These are phyloP conservation scores for Haplosporangium sp. DNA, from an alignment of 371 early-diverging fungal species.

Conservation along the genomic window DNA sequence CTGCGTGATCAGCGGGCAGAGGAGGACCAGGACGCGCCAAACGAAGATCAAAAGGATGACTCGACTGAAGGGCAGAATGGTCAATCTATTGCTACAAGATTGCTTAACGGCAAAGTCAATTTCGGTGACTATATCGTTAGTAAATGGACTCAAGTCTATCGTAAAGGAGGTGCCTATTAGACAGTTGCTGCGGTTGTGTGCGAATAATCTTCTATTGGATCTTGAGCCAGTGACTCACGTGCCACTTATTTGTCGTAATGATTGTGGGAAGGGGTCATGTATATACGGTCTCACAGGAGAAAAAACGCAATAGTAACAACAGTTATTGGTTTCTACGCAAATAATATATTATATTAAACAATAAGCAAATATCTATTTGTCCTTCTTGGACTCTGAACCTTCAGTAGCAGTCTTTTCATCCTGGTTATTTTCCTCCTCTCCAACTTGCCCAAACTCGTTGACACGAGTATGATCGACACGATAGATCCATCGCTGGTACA, in stretches of 20 bases:
- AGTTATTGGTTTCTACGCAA: no score
- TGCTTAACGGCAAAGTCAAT: constrained; percentile 51
- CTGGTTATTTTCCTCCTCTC: constrained; percentile 52
- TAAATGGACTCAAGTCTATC: constrained; percentile 55
- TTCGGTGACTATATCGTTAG: constrained; percentile 56
- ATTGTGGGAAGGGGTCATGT: no score
- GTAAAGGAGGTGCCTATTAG: constrained; percentile 46
- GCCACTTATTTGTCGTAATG: no score
- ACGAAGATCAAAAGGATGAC: neutral
- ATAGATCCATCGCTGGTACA: constrained; percentile 91
- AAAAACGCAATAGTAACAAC: no score
- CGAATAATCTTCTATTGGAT: no score
- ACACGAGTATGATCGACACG: constrained; percentile 87
- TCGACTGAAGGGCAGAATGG: constrained; percentile 12
- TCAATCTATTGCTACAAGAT: constrained; percentile 25
- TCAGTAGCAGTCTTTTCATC: constrained; percentile 35
- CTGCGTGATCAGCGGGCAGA: constrained; percentile 42
- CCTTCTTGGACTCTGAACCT: constrained; percentile 55
- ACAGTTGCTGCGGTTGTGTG: no score
- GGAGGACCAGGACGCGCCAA: constrained; percentile 6
- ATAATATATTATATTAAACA: no score
- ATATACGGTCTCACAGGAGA: no score
- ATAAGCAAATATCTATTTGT: constrained; percentile 40
- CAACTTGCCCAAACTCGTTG: constrained; percentile 95
- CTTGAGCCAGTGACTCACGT: no score